A percentile compares a stretch with the other conserved stretches of the same genome.
Conservation (phyloP, 2,329 filamentous ascomycete genomes). For the Tolypocladium amazonense region DNA sequence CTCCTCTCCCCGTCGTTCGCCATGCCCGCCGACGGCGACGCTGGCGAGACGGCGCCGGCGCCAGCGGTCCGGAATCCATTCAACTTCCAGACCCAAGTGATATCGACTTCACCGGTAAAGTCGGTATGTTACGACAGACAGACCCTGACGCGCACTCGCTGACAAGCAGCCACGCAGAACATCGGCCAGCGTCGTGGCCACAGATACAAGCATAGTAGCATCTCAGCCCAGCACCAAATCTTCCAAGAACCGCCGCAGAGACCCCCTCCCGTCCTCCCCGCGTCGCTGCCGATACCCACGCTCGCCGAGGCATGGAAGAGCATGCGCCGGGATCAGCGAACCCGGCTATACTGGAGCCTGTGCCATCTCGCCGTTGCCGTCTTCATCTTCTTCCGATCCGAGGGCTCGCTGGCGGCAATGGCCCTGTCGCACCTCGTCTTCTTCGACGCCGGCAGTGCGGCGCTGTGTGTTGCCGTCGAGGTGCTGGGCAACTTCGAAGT, state of each 20-base stretch:
- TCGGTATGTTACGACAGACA: constrained; percentile 42
- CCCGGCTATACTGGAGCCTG: constrained; percentile 76
- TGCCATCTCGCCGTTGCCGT: constrained; percentile 77
- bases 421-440: constrained; percentile 88
- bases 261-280: constrained; percentile 78
- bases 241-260: constrained; percentile 85
- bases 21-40: constrained; percentile 8
- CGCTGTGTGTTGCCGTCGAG: constrained; percentile 85
- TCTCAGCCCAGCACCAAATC: constrained; percentile 82
- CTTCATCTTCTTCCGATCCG: constrained; percentile 76
- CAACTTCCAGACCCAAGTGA: constrained; percentile 82
- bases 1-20: constrained; percentile 5
- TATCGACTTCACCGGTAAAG: constrained; percentile 66
- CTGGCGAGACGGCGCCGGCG: constrained; percentile 1
- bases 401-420: constrained; percentile 81
- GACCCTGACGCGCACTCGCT: neutral
- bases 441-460: constrained; percentile 87
- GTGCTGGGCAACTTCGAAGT: constrained; percentile 95
- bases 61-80: constrained; percentile 56
- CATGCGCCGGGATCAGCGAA: constrained; percentile 81
- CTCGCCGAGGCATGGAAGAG: constrained; percentile 77
- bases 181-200: constrained; percentile 88
- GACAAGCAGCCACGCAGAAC: constrained; percentile 40
- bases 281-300: constrained; percentile 85
- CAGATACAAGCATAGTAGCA: constrained; percentile 94